These are phyloP conservation scores for Penicillium mononematosum DNA, from an alignment of 495 filamentous ascomycete genomes.

Conservation along the genomic window DNA sequence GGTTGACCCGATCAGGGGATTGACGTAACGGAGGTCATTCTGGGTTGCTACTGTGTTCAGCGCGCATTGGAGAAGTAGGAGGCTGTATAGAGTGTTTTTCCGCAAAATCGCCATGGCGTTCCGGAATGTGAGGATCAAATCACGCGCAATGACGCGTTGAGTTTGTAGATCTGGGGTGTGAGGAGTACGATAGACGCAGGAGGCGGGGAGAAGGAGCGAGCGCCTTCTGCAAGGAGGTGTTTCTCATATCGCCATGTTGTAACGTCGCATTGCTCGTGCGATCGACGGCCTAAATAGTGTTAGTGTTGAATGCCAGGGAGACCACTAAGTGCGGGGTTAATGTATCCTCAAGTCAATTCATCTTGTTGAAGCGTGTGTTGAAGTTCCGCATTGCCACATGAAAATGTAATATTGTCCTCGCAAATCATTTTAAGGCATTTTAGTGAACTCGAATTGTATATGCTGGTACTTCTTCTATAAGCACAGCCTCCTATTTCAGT, in stretches of 20 bases:
- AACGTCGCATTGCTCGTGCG: conserved; percentile 12
- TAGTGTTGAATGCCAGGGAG: conserved; percentile 3
- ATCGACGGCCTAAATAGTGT: conserved; percentile 5
- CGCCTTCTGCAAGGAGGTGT: conserved; percentile 2
- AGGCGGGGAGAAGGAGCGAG: not conserved
- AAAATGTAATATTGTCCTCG: not conserved
- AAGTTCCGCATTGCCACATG: not conserved
- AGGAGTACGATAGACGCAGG: not conserved
- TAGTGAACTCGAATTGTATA: no score
- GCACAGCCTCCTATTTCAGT: no score
- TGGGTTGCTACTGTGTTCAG: conserved; percentile 12
- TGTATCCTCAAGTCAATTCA: conserved; percentile 2
- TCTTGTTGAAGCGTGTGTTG: not conserved
- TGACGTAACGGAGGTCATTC: conserved; percentile 36
- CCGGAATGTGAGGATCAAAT: not conserved
- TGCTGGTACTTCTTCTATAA: no score
- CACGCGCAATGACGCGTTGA: conserved; percentile 2
- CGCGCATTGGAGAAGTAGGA: conserved; percentile 8
- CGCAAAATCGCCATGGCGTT: conserved; percentile 3
- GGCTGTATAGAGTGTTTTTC: not conserved
- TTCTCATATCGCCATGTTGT: not conserved
- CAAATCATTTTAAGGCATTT: not conserved
- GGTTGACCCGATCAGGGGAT: conserved; percentile 56
- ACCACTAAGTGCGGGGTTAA: conserved; percentile 6
- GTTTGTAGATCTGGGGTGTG: not conserved